A percentile compares a stretch with the other conserved stretches of the same genome.
phyloP scores from a whole-genome alignment of 352 stramenopile genomes.

The Phytophthora pinifolia region DNA sequence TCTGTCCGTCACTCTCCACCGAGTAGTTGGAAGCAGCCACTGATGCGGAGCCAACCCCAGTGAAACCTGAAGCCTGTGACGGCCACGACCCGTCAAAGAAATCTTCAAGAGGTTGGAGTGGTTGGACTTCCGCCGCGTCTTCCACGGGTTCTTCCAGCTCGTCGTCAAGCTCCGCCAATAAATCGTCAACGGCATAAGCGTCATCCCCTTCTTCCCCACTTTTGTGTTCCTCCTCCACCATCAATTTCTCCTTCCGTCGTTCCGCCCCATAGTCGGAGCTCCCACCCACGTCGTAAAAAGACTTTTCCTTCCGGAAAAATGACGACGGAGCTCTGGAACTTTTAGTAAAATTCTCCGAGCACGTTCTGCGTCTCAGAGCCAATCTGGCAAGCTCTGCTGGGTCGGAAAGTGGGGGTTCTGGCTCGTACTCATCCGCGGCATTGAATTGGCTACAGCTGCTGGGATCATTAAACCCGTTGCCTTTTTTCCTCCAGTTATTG shows the following conservation, averaged over 20 bases:
- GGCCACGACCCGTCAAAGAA: slow-evolving; percentile 26
- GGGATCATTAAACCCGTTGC: slow-evolving; percentile 17
- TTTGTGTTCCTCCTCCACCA: slow-evolving; percentile 30
- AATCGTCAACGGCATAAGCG: slow-evolving; percentile 7
- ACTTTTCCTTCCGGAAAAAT: slow-evolving; percentile 22
- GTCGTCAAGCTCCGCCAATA: slow-evolving; percentile 18
- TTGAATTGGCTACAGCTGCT: slow-evolving; percentile 19
- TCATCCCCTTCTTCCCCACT: slow-evolving; percentile 21
- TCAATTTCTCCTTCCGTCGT: slow-evolving; percentile 1
- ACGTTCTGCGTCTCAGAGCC: slow-evolving; percentile 27
- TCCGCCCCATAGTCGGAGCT: slow-evolving; percentile 13
- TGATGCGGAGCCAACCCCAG: not conserved
- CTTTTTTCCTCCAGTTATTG: slow-evolving; percentile 13
- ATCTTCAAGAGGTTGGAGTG: slow-evolving; percentile 6
- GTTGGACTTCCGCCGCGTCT: slow-evolving; percentile 4
- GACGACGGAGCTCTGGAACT: slow-evolving; percentile 24
- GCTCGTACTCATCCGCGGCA: slow-evolving; percentile 21
- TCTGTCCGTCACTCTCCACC: slow-evolving; percentile 39
- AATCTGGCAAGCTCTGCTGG: slow-evolving; percentile 18
- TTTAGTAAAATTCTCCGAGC: slow-evolving; percentile 44
- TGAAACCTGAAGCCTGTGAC: slow-evolving; percentile 9
- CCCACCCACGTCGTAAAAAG: slow-evolving; percentile 6
- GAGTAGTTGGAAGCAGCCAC: slow-evolving; percentile 16
- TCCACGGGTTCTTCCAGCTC: slow-evolving; percentile 20
- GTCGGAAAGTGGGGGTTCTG: slow-evolving; percentile 27